Evolutionary conservation across 169 alveolate genomes (phyloP).

Genomic region (Plasmodium yoelii): DNA sequence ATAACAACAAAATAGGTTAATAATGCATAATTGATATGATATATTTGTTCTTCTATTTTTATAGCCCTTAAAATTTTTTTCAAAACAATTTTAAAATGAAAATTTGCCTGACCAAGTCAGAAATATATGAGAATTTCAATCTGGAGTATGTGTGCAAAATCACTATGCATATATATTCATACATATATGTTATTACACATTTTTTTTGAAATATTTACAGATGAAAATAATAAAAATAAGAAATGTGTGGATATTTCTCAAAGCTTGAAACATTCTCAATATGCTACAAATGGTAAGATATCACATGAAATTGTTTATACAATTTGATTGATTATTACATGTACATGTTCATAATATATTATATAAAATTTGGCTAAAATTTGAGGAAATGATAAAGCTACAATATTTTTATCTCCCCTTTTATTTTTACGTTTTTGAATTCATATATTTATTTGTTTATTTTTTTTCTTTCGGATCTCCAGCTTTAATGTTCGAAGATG

Average conservation of each 20-base stretch:
- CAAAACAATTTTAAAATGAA: too few relatives aligned
- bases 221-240: not conserved
- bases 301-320: not conserved
- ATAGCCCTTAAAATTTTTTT: too few relatives aligned
- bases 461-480: not conserved
- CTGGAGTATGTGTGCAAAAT: not conserved
- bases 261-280: constrained; percentile 74
- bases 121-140: too few relatives aligned
- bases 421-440: constrained; percentile 1
- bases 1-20: too few relatives aligned
- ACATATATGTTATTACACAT: not conserved
- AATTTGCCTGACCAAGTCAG: too few relatives aligned
- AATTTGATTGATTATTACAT: not conserved
- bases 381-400: too few relatives aligned
- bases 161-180: not conserved
- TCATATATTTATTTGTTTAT: not conserved
- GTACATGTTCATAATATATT: not conserved
- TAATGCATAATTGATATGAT: too few relatives aligned
- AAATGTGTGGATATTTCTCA: constrained; percentile 18
- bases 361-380: too few relatives aligned
- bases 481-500: constrained; percentile 74
- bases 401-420: too few relatives aligned
- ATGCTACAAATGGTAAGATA: constrained; percentile 69
- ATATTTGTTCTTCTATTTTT: too few relatives aligned
- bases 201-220: constrained; percentile 7